Conservation (phyloP, 176 grass and related monocot genomes). For the Rhynchospora tenuis region DNA sequence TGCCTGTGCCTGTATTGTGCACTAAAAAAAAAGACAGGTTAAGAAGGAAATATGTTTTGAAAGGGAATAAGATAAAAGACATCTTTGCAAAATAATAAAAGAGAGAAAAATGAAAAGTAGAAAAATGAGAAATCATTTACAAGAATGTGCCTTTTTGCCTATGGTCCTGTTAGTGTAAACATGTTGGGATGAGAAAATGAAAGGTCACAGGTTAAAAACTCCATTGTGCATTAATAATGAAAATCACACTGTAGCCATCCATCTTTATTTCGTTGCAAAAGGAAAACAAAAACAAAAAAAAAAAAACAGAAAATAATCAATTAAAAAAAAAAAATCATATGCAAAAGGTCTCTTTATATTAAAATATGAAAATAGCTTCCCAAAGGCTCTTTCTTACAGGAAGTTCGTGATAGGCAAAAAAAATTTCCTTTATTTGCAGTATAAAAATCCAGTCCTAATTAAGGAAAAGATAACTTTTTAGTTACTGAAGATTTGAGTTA, state of each 20-base stretch:
- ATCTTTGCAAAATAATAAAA: background rate
- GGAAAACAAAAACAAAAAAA: background rate
- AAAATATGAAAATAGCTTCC: background rate
- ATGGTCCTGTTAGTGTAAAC: background rate
- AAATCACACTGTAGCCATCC: background rate
- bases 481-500: background rate
- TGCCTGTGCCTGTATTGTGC: conserved; percentile 45
- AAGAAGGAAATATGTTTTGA: background rate
- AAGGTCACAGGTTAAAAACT: background rate
- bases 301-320: background rate
- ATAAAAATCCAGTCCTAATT: background rate
- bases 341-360: background rate
- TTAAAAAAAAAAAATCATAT: background rate
- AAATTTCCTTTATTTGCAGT: background rate
- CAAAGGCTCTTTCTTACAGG: background rate
- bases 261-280: background rate
- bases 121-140: background rate
- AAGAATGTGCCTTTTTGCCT: background rate
- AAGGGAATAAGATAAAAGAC: background rate
- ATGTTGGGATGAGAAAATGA: conserved; percentile 1
- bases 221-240: background rate
- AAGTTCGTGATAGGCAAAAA: background rate
- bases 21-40: background rate
- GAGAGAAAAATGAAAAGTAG: background rate
- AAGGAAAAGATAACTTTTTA: background rate